Evolutionary conservation across 2,329 filamentous ascomycete genomes (phyloP).

Genomic region (Arthroderma sp.): DNA sequence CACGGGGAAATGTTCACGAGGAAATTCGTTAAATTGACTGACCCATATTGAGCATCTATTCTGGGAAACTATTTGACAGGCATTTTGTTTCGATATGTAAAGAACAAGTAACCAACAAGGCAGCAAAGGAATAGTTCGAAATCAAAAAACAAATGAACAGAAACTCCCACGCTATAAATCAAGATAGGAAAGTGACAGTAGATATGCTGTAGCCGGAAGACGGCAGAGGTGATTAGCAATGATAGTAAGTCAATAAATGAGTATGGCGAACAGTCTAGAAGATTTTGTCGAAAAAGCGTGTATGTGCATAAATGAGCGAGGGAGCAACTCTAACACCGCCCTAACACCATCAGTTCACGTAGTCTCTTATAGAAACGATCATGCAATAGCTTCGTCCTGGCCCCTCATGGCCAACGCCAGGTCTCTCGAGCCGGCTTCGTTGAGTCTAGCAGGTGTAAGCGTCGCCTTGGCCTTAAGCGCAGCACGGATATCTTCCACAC

Average conservation of each 20-base stretch:
- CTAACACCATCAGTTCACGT: neutral
- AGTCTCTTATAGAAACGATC: neutral
- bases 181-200: neutral
- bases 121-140: neutral
- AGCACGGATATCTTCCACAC: slow-evolving; percentile 36
- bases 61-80: neutral
- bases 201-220: neutral
- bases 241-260: neutral
- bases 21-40: neutral
- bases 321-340: neutral
- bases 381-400: slow-evolving; percentile 3
- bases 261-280: neutral
- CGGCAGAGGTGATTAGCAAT: neutral
- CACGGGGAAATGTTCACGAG: neutral
- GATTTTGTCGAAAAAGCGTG: neutral
- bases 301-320: neutral
- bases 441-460: slow-evolving; percentile 9
- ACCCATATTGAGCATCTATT: neutral
- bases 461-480: slow-evolving; percentile 29
- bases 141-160: neutral
- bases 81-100: neutral
- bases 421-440: slow-evolving; percentile 7
- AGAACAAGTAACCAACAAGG: neutral
- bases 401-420: slow-evolving; percentile 7
- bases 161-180: neutral